Evolutionary conservation across 2,329 filamentous ascomycete species (phyloP).

Genomic region (Colletotrichum eremochloae): DNA sequence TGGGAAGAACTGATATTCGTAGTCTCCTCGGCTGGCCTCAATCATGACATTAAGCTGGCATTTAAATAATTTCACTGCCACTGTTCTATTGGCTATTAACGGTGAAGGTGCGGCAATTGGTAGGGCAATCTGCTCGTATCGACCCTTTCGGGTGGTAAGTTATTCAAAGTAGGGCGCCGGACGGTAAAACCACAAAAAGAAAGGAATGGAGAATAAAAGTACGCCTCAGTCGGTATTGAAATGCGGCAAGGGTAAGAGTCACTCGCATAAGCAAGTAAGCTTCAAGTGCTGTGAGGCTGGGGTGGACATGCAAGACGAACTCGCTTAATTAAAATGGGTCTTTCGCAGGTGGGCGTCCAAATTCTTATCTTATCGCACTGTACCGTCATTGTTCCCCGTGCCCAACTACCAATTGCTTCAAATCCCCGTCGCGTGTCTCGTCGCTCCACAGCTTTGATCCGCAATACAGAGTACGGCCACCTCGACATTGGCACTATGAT

Average conservation of each 20-base stretch:
- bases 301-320: conserved; percentile 4
- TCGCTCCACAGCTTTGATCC: conserved; percentile 32
- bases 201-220: background rate
- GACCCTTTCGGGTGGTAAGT: background rate
- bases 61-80: background rate
- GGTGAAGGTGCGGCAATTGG: no score
- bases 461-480: conserved; percentile 30
- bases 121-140: no score
- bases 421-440: conserved; percentile 17
- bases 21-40: background rate
- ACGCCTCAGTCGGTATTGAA: background rate
- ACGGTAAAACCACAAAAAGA: background rate
- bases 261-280: background rate
- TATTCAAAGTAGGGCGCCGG: no score
- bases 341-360: background rate
- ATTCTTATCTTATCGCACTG: conserved; percentile 36
- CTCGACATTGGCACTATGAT: conserved; percentile 20
- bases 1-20: conserved; percentile 2
- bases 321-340: conserved; percentile 34
- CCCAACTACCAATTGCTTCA: conserved; percentile 35
- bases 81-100: background rate
- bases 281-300: conserved; percentile 6
- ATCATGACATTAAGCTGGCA: background rate
- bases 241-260: background rate
- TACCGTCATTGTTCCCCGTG: conserved; percentile 28